phyloP scores from a whole-genome alignment of 2,329 filamentous ascomycete genomes.

The Fusarium coicis region DNA sequence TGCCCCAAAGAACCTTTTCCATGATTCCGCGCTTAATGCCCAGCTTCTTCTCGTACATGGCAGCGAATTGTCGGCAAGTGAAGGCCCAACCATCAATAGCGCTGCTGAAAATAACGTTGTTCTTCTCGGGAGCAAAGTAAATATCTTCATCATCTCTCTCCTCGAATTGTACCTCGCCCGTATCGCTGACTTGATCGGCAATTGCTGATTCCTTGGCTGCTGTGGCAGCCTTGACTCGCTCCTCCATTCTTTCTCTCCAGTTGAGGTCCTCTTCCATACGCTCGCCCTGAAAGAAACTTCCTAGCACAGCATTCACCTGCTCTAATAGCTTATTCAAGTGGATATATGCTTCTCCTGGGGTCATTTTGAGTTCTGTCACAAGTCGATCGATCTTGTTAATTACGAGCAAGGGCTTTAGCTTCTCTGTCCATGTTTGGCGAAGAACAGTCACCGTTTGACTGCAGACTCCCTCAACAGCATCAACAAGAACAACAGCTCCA shows the following conservation, averaged over 20 bases:
- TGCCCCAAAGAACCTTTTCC: slow-evolving; percentile 96
- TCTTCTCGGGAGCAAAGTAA: slow-evolving; percentile 97
- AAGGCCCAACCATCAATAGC: slow-evolving; percentile 99
- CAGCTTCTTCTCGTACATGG: slow-evolving; percentile 94
- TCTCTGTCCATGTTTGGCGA: slow-evolving; percentile 94
- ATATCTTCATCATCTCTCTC: slow-evolving; percentile 96
- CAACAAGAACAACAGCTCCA: slow-evolving; percentile 91
- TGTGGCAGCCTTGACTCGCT: slow-evolving; percentile 78
- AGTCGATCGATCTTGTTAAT: slow-evolving; percentile 99
- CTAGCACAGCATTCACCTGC: slow-evolving; percentile 96
- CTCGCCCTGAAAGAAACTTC: slow-evolving; percentile 97
- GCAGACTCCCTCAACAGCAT: slow-evolving; percentile 97
- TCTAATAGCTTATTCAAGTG: slow-evolving; percentile 91
- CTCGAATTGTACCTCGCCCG: slow-evolving; percentile 78
- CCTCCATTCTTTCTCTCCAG: slow-evolving; percentile 94
- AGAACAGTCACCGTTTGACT: slow-evolving; percentile 98
- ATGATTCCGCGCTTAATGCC: slow-evolving; percentile 89
- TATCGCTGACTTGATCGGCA: slow-evolving; percentile 62
- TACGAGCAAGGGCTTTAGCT: slow-evolving; percentile 91
- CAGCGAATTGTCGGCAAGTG: slow-evolving; percentile 92
- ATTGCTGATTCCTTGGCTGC: slow-evolving; percentile 66
- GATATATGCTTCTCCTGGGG: slow-evolving; percentile 85
- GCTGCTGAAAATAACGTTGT: slow-evolving; percentile 98
- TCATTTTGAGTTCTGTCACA: slow-evolving; percentile 95
- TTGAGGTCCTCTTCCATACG: slow-evolving; percentile 98